A percentile compares a stretch with the other conserved stretches of the same genome.
Evolutionary conservation across 2,329 filamentous ascomycete species (phyloP).

Genomic region (Xylaria sp.): DNA sequence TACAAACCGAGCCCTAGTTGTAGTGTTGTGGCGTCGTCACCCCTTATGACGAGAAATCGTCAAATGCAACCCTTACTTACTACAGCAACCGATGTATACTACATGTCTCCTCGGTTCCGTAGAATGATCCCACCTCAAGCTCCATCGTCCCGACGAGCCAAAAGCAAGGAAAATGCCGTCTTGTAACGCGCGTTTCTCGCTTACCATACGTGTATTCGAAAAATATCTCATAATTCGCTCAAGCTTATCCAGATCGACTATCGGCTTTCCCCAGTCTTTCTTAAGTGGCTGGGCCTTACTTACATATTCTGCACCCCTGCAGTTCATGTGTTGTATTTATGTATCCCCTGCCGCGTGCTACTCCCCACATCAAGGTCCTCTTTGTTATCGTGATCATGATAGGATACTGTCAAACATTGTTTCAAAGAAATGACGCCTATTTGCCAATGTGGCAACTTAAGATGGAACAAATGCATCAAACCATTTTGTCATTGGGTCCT

Average conservation of each 20-base stretch:
- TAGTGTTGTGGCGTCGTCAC: background rate
- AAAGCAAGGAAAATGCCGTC: background rate
- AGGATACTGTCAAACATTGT: background rate
- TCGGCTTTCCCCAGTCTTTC: background rate
- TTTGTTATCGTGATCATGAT: background rate
- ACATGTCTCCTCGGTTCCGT: background rate
- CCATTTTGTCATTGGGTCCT: background rate
- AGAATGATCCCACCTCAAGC: background rate
- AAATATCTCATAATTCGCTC: background rate
- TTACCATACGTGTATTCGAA: background rate
- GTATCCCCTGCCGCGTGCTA: background rate
- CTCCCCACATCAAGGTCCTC: background rate
- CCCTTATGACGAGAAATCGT: background rate
- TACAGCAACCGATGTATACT: background rate
- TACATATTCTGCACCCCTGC: background rate
- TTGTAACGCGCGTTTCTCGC: background rate
- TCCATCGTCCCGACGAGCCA: background rate
- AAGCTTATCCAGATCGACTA: background rate
- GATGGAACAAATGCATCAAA: too few species aligned
- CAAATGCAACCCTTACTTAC: conserved; percentile 1
- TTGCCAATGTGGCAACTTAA: background rate
- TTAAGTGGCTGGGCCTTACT: too few species aligned
- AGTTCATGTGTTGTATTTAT: background rate
- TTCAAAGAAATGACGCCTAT: background rate
- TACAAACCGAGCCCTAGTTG: background rate